These are phyloP conservation scores for Chloropicon primus DNA, from an alignment of 139 green algal species.

Conservation along the genomic window DNA sequence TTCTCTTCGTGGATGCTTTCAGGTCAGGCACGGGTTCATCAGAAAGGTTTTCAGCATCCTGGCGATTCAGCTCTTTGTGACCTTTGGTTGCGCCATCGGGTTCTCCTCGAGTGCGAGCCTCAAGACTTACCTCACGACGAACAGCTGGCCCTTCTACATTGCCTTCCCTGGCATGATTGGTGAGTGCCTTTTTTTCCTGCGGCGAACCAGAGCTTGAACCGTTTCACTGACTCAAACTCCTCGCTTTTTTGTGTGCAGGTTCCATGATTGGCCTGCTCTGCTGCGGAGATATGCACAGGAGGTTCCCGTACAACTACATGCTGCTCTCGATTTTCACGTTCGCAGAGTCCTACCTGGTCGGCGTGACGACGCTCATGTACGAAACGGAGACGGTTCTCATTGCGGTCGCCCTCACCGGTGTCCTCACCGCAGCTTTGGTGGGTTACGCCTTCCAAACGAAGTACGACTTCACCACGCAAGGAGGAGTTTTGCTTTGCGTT, in stretches of 20 bases:
- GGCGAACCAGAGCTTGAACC: no score
- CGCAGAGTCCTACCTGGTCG: slow-evolving; percentile 8
- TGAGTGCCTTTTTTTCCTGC: background rate
- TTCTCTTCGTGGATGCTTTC: background rate
- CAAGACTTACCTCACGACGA: background rate
- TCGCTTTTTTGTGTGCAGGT: background rate
- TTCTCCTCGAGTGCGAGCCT: slow-evolving; percentile 11
- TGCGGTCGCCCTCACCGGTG: slow-evolving; percentile 7
- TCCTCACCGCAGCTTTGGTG: slow-evolving; percentile 4
- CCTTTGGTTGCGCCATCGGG: slow-evolving; percentile 22
- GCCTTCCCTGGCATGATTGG: background rate
- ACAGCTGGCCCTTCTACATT: slow-evolving; percentile 15
- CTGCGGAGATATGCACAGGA: slow-evolving; percentile 1
- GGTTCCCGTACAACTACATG: background rate
- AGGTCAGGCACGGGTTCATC: slow-evolving; percentile 34
- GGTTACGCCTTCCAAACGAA: slow-evolving; percentile 14
- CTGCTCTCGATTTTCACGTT: background rate
- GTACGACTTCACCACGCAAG: slow-evolving; percentile 13
- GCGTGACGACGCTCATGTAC: slow-evolving; percentile 13
- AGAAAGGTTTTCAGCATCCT: slow-evolving; percentile 38
- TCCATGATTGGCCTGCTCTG: background rate
- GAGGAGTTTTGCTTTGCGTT: slow-evolving; percentile 2
- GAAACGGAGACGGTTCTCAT: slow-evolving; percentile 10
- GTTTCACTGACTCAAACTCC: no score
- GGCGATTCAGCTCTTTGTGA: slow-evolving; percentile 31